Evolutionary conservation across 106 monocot species (phyloP).

Genomic region (Acorus gramineus): DNA sequence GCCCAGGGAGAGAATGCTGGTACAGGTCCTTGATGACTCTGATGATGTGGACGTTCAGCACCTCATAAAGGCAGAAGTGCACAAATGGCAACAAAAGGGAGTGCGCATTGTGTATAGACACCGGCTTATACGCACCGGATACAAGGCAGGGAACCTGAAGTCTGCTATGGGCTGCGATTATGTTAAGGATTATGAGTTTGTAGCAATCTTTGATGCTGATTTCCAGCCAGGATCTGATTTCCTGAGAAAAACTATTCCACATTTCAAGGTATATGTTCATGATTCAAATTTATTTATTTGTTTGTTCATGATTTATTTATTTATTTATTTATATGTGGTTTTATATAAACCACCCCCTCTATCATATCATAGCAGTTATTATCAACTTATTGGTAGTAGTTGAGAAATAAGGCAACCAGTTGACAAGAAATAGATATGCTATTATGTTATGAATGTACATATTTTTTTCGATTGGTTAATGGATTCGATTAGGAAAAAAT

Average conservation of each 20-base stretch:
- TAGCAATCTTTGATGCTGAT: conserved; percentile 76
- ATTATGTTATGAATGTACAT: no score
- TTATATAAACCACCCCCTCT: no score
- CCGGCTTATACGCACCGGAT: conserved; percentile 59
- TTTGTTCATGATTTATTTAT: no score
- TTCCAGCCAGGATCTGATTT: conserved; percentile 67
- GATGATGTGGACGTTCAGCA: conserved; percentile 43
- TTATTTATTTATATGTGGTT: no score
- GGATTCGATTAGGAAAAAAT: no score
- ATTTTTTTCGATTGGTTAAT: no score
- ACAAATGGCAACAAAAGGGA: conserved; percentile 71
- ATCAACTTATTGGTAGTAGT: no score
- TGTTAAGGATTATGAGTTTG: conserved; percentile 61
- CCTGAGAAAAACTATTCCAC: conserved; percentile 60
- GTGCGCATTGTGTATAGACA: conserved; percentile 55
- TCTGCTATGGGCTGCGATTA: conserved; percentile 76
- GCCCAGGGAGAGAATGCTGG: conserved; percentile 57
- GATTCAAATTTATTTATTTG: no score
- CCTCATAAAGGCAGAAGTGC: conserved; percentile 58
- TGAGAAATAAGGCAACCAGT: no score
- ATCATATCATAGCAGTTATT: no score
- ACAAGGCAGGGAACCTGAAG: conserved; percentile 73
- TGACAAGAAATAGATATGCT: no score
- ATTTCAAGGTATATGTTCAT: conserved; percentile 44
- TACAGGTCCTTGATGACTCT: conserved; percentile 60